Evolutionary conservation across 148 eudicot species (phyloP).

Genomic region (Silene uniflora): DNA sequence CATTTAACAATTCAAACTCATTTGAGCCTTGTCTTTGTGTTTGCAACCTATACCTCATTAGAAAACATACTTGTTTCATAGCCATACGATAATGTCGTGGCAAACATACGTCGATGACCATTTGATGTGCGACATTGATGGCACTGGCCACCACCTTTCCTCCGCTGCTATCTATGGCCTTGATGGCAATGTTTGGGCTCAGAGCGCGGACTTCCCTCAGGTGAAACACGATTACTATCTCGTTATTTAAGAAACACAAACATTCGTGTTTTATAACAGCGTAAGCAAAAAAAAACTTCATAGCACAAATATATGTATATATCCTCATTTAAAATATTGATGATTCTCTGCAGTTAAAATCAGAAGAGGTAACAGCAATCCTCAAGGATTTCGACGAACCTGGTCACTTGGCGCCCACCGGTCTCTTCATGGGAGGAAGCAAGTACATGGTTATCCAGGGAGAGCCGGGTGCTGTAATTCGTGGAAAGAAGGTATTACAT

Average conservation of each 20-base stretch:
- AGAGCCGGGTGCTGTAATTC: constrained; percentile 67
- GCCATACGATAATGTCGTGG: constrained; percentile 45
- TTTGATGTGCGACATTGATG: constrained; percentile 55
- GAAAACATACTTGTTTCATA: background rate
- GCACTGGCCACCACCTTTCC: constrained; percentile 35
- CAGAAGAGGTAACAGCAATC: constrained; percentile 44
- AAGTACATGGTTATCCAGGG: constrained; percentile 82
- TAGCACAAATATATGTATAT: background rate
- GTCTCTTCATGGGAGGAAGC: constrained; percentile 53
- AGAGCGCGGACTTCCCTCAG: constrained; percentile 46
- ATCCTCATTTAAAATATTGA: background rate
- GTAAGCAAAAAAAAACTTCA: no score
- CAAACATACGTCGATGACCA: constrained; percentile 51
- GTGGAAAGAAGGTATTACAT: constrained; percentile 66
- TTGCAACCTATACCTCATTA: background rate
- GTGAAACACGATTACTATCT: background rate
- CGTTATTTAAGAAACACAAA: no score
- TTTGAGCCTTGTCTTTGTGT: background rate
- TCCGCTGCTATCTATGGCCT: constrained; percentile 48
- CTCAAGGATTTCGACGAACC: constrained; percentile 55
- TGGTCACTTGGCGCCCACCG: constrained; percentile 65
- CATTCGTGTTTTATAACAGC: no score
- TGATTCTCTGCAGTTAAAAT: constrained; percentile 39
- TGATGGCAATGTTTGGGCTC: constrained; percentile 52
- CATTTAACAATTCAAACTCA: constrained; percentile 3